phyloP scores from a whole-genome alignment of 176 grass and related monocot genomes.

The Carex scoparia region DNA sequence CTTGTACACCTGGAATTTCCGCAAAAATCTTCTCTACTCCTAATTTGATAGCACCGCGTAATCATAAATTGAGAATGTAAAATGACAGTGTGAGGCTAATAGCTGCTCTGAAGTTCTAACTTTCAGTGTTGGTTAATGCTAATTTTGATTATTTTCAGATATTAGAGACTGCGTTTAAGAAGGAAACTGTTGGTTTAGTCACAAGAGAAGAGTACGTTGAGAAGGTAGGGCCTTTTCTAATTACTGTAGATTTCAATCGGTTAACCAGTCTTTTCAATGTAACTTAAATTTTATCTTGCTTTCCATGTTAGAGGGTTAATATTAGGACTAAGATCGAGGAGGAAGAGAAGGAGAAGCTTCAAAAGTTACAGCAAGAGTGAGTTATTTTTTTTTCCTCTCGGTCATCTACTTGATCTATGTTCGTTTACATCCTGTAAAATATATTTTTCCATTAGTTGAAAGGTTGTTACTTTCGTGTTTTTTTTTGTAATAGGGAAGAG shows the following conservation, averaged over 20 bases:
- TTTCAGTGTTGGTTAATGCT: background rate
- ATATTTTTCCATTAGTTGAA: background rate
- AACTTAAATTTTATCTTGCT: background rate
- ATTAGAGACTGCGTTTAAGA: conserved; percentile 97
- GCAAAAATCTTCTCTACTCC: background rate
- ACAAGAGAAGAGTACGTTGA: conserved; percentile 99
- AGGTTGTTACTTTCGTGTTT: background rate
- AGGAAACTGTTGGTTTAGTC: conserved; percentile 95
- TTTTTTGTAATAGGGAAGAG: conserved; percentile 62
- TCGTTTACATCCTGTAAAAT: background rate
- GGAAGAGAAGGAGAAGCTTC: conserved; percentile 97
- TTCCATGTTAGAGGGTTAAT: conserved; percentile 64
- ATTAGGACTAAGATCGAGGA: conserved; percentile 91
- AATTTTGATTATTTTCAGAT: conserved; percentile 46
- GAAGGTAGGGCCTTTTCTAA: conserved; percentile 49
- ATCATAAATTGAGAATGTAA: background rate
- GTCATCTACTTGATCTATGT: background rate
- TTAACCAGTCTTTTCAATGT: background rate
- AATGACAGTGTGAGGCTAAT: background rate
- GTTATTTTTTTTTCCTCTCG: conserved; percentile 12
- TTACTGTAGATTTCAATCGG: background rate
- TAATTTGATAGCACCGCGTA: background rate
- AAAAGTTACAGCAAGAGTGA: conserved; percentile 94
- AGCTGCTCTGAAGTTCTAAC: background rate
- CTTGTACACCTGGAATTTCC: background rate